A percentile compares a stretch with the other conserved stretches of the same genome.
These are phyloP conservation scores for Dothiorella sarmentorum DNA, from an alignment of 2,329 filamentous ascomycete species.

Conservation along the genomic window DNA sequence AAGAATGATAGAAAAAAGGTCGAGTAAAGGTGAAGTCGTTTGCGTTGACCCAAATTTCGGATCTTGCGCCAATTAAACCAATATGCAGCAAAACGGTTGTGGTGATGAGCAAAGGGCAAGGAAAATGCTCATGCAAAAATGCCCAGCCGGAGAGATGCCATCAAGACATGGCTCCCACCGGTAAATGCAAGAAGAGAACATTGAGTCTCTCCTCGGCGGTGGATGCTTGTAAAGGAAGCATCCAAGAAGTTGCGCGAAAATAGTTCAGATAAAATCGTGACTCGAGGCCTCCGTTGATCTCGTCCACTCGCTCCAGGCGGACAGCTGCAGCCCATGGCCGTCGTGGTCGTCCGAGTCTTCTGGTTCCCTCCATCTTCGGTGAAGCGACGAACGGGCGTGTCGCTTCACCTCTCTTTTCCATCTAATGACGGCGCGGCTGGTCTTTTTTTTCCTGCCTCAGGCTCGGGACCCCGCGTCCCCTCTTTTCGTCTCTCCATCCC, in stretches of 20 bases:
- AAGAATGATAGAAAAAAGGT: constrained; percentile 1
- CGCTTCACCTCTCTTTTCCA: not conserved
- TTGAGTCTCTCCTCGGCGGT: not conserved
- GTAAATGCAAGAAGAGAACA: not conserved
- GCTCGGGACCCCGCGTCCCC: not conserved
- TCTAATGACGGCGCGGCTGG: not conserved
- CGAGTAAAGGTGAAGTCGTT: not conserved
- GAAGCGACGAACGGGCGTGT: not conserved
- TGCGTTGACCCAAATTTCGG: not conserved
- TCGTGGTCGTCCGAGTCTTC: constrained; percentile 12
- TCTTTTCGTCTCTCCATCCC: not conserved
- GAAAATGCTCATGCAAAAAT: not conserved
- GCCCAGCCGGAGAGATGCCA: not conserved
- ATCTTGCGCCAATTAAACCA: constrained; percentile 12
- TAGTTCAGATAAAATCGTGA: constrained; percentile 12
- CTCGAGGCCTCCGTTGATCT: not conserved
- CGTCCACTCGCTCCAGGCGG: constrained; percentile 16
- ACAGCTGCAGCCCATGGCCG: constrained; percentile 13
- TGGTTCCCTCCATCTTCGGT: not conserved
- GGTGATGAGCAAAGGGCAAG: not conserved
- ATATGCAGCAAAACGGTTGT: constrained; percentile 8
- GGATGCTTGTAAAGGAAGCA: not conserved
- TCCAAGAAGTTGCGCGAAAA: constrained; percentile 3
- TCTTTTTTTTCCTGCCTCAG: not conserved
- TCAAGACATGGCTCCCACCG: not conserved